Conservation (phyloP, 768 basidiomycete genomes). For the Rubroboletus satanas region DNA sequence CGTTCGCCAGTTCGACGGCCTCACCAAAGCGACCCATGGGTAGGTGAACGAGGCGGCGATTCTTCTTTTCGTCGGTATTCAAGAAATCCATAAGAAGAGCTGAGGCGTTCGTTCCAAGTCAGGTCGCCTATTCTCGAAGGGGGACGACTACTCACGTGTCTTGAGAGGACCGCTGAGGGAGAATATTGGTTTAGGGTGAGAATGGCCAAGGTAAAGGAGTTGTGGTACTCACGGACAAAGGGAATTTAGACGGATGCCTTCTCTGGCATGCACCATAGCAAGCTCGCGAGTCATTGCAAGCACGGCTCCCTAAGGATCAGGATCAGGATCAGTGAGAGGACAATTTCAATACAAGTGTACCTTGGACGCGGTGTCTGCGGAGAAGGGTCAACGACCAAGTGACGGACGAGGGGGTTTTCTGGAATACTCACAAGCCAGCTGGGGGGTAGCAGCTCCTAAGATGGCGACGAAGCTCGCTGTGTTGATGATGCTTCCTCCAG, state of each 20-base stretch:
- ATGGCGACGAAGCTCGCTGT: conserved; percentile 96
- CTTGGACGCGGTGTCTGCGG: conserved; percentile 89
- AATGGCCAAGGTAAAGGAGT: not conserved
- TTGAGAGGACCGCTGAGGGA: conserved; percentile 80
- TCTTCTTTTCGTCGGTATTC: conserved; percentile 91
- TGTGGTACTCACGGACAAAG: conserved; percentile 78
- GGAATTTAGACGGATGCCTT: conserved; percentile 94
- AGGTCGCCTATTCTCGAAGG: not conserved
- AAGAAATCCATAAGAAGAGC: conserved; percentile 98
- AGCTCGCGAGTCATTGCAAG: conserved; percentile 97
- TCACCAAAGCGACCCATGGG: conserved; percentile 98
- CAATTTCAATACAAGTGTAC: conserved; percentile 34
- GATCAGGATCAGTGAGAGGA: conserved; percentile 7
- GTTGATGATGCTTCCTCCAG: conserved; percentile 93
- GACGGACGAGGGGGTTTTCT: not conserved
- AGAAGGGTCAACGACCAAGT: conserved; percentile 6
- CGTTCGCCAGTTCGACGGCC: conserved; percentile 91
- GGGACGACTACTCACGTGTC: conserved; percentile 65
- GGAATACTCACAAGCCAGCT: conserved; percentile 74
- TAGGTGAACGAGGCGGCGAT: conserved; percentile 84
- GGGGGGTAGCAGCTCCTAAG: conserved; percentile 95
- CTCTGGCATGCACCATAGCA: conserved; percentile 95
- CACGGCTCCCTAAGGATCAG: conserved; percentile 72
- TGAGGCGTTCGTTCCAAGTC: conserved; percentile 27
- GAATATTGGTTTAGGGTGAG: conserved; percentile 2